Evolutionary conservation across 2,329 filamentous ascomycete genomes (phyloP).

Genomic region (Mycosphaerelloides madeirae): DNA sequence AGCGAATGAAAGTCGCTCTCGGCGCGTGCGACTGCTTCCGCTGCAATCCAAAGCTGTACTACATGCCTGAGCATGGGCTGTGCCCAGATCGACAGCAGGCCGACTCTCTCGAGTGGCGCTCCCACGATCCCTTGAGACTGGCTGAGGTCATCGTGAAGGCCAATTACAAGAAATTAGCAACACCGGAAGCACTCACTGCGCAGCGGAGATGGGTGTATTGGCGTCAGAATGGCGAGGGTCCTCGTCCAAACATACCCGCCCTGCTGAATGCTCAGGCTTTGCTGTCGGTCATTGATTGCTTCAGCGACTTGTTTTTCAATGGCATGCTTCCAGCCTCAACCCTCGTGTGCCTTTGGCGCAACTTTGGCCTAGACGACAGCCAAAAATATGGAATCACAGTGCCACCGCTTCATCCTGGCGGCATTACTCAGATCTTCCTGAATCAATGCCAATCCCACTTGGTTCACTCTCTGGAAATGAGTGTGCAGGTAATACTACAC

Average conservation of each 20-base stretch:
- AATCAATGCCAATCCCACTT: no score
- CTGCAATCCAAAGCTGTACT: not conserved
- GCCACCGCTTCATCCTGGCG: no score
- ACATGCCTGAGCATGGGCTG: not conserved
- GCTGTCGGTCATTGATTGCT: slow-evolving; percentile 4
- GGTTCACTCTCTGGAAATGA: no score
- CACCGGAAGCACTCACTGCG: not conserved
- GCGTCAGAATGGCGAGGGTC: not conserved
- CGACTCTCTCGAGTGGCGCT: not conserved
- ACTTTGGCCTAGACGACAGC: not conserved
- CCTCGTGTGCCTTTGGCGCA: not conserved
- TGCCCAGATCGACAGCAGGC: not conserved
- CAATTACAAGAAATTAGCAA: not conserved
- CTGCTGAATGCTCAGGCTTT: not conserved
- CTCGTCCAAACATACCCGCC: not conserved
- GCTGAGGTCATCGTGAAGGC: not conserved
- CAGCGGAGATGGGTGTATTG: not conserved
- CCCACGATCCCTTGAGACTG: slow-evolving; percentile 5
- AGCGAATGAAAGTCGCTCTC: not conserved
- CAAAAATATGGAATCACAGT: no score
- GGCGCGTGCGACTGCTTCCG: not conserved
- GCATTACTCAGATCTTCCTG: no score
- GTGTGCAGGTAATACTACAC: slow-evolving; percentile 1
- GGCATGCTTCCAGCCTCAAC: slow-evolving; percentile 9
- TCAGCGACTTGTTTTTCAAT: slow-evolving; percentile 13